These are phyloP conservation scores for Malania oleifera DNA, from an alignment of 164 flowering plant genomes.

Conservation along the genomic window DNA sequence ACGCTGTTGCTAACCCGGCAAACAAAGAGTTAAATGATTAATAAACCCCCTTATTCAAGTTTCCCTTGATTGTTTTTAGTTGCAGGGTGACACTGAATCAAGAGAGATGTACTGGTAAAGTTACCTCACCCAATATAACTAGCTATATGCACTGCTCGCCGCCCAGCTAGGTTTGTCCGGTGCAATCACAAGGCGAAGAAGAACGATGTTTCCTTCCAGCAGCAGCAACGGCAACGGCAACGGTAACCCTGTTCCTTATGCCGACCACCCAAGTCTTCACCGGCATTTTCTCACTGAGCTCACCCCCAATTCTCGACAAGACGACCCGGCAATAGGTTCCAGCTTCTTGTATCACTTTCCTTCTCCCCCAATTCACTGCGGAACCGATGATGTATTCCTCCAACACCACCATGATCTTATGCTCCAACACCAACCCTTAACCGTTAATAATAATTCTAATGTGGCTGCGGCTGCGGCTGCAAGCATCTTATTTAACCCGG, in stretches of 20 bases:
- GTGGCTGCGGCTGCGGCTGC: not conserved
- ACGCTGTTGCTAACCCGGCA: no score
- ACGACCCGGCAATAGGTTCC: slow-evolving; percentile 1
- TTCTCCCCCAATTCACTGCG: slow-evolving; percentile 10
- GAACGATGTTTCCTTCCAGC: slow-evolving; percentile 36
- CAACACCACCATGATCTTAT: slow-evolving; percentile 16
- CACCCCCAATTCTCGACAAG: slow-evolving; percentile 15
- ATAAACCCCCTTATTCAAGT: no score
- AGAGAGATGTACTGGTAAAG: no score
- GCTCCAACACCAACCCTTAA: not conserved
- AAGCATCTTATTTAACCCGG: not conserved
- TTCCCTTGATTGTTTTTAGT: no score
- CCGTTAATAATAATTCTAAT: not conserved
- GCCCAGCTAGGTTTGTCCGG: not conserved
- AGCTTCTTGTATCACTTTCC: slow-evolving; percentile 15
- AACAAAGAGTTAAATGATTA: no score
- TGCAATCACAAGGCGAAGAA: slow-evolving; percentile 19
- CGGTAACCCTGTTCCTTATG: slow-evolving; percentile 1
- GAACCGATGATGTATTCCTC: not conserved
- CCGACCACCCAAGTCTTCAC: slow-evolving; percentile 14
- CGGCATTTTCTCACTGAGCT: slow-evolving; percentile 14
- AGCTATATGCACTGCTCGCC: no score
- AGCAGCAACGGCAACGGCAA: slow-evolving; percentile 12
- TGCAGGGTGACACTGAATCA: no score
- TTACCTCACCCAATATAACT: no score